Percentiles rank a stretch among this genome's conserved stretches.
Conservation (phyloP, 495 filamentous ascomycete species). For the Aspergillus asperescens region DNA sequence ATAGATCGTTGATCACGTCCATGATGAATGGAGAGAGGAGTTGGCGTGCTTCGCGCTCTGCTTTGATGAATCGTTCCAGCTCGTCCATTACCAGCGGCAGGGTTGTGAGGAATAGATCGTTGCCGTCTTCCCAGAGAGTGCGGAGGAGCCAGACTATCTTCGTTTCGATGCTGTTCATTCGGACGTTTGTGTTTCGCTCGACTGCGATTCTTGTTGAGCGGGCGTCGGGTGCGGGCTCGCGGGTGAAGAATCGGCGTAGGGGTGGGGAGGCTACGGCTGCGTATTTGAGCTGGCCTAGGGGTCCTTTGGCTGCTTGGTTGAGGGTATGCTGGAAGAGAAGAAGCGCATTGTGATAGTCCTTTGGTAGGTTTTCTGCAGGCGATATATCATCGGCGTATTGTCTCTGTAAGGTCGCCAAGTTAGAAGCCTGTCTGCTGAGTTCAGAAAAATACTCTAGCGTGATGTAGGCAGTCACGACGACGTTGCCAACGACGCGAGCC, state of each 20-base stretch:
- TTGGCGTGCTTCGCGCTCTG: conserved; percentile 27
- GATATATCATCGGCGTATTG: conserved; percentile 27
- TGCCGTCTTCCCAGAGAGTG: conserved; percentile 20
- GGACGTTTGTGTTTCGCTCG: not conserved
- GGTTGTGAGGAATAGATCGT: conserved; percentile 18
- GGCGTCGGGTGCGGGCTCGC: conserved; percentile 14
- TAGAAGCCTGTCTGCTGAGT: conserved; percentile 26
- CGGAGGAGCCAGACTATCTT: conserved; percentile 33
- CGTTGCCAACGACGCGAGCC: conserved; percentile 26
- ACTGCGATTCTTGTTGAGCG: conserved; percentile 7
- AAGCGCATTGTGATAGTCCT: conserved; percentile 30
- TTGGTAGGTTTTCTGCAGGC: conserved; percentile 27
- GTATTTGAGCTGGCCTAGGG: conserved; percentile 20
- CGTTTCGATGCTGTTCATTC: conserved; percentile 6
- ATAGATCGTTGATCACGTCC: conserved; percentile 35
- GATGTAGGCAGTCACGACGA: conserved; percentile 23
- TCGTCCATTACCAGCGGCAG: conserved; percentile 40
- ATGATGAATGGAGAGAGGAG: conserved; percentile 36
- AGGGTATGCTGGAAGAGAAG: conserved; percentile 31
- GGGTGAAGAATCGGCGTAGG: conserved; percentile 27
- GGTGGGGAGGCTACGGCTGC: conserved; percentile 29
- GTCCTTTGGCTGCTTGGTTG: conserved; percentile 20
- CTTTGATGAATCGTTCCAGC: conserved; percentile 40
- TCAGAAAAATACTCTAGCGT: conserved; percentile 11
- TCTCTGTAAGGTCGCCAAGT: conserved; percentile 22